Conservation (phyloP, 2,329 filamentous ascomycete species). For the Pyricularia sp. region DNA sequence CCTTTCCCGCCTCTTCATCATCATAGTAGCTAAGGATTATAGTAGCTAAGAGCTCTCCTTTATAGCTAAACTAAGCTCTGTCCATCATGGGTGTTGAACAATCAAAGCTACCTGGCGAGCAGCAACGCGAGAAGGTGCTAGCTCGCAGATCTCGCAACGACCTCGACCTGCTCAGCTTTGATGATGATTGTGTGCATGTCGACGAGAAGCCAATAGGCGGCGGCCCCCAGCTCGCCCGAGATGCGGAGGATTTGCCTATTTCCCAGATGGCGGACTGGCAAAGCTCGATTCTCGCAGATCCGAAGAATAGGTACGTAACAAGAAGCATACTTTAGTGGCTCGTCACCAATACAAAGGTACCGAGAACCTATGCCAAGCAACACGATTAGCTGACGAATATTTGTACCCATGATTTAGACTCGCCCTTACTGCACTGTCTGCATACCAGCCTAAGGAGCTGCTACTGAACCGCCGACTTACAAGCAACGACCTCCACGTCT, state of each 20-base stretch:
- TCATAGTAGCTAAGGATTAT: not conserved
- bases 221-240: not conserved
- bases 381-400: constrained; percentile 21
- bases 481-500: constrained; percentile 62
- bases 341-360: not conserved
- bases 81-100: constrained; percentile 29
- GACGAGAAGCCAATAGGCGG: not conserved
- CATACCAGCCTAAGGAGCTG: constrained; percentile 51
- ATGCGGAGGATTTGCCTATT: constrained; percentile 33
- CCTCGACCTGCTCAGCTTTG: constrained; percentile 24
- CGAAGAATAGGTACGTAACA: constrained; percentile 44
- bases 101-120: constrained; percentile 22
- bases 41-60: not conserved
- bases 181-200: not conserved
- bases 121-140: constrained; percentile 27
- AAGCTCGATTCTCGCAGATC: constrained; percentile 46
- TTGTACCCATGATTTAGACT: constrained; percentile 35
- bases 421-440: constrained; percentile 59
- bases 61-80: not conserved
- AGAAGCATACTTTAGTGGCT: not conserved
- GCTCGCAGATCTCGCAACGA: not conserved
- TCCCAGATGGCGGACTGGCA: constrained; percentile 45
- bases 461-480: constrained; percentile 50
- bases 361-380: constrained; percentile 9
- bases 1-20: not conserved